These are phyloP conservation scores for Cryptococcus maquisensis DNA, from an alignment of 1,284 basidiomycete genomes.

Conservation along the genomic window DNA sequence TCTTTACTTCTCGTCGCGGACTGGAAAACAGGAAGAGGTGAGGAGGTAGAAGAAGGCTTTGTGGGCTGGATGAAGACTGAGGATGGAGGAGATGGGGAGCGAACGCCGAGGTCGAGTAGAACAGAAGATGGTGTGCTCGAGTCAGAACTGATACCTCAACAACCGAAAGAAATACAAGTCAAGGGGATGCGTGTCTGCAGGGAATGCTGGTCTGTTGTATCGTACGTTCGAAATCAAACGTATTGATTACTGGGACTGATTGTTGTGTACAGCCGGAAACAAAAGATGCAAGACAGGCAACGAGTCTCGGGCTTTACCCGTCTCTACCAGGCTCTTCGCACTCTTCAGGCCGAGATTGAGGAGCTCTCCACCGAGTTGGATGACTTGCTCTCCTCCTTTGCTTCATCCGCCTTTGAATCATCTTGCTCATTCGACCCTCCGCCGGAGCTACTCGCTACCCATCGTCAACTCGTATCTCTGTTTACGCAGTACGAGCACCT, in stretches of 20 bases:
- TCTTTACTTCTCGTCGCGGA: conserved; percentile 77
- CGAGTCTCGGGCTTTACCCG: conserved; percentile 62
- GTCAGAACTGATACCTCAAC: conserved; percentile 22
- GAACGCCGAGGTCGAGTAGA: conserved; percentile 19
- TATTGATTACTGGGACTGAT: neutral
- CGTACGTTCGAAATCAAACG: conserved; percentile 54
- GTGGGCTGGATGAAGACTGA: conserved; percentile 61
- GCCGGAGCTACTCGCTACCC: conserved; percentile 60
- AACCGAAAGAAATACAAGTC: conserved; percentile 65
- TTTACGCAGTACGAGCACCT: conserved; percentile 85
- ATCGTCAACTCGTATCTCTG: conserved; percentile 74
- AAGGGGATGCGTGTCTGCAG: conserved; percentile 79
- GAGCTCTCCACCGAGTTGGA: conserved; percentile 66
- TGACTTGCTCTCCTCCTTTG: conserved; percentile 59
- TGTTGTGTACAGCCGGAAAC: conserved; percentile 59
- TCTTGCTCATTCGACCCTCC: conserved; percentile 41
- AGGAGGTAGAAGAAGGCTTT: conserved; percentile 75
- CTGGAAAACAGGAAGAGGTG: conserved; percentile 65
- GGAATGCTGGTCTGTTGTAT: conserved; percentile 69
- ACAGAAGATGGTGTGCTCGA: neutral
- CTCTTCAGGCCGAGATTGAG: conserved; percentile 72
- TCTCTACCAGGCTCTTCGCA: conserved; percentile 69
- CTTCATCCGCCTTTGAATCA: conserved; percentile 42
- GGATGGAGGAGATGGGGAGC: conserved; percentile 43
- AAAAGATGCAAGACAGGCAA: conserved; percentile 67